Conservation (phyloP, 305 asterid species). For the Fraxinus dipetala region DNA sequence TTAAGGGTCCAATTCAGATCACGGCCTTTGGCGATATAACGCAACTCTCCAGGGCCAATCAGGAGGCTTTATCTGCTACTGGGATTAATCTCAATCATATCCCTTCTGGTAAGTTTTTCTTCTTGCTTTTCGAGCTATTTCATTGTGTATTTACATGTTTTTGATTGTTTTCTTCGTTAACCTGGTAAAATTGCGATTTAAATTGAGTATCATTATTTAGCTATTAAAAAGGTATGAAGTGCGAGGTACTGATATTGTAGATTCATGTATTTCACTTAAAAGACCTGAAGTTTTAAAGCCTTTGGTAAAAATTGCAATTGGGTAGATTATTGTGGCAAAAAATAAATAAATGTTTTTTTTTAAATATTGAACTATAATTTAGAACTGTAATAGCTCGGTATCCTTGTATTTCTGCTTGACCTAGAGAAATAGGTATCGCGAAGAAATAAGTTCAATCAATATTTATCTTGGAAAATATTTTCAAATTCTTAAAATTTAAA, state of each 20-base stretch:
- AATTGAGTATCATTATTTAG: neutral
- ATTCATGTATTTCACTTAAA: neutral
- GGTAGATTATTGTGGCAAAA: neutral
- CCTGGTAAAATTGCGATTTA: neutral
- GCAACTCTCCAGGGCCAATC: constrained; percentile 74
- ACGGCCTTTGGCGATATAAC: constrained; percentile 86
- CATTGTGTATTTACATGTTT: neutral
- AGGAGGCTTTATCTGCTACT: constrained; percentile 77
- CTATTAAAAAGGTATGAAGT: neutral
- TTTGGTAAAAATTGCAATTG: neutral
- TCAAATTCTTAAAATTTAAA: neutral
- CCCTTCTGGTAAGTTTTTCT: constrained; percentile 58
- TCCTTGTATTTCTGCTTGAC: neutral
- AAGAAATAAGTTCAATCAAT: neutral
- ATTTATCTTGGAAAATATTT: neutral
- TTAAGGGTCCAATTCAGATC: constrained; percentile 79
- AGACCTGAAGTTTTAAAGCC: neutral
- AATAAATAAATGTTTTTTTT: neutral
- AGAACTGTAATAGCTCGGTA: neutral
- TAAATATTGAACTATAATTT: neutral
- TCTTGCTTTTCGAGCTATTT: neutral
- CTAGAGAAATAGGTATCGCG: neutral
- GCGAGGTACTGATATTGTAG: neutral
- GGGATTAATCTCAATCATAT: constrained; percentile 78
- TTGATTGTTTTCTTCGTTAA: neutral